Conservation (phyloP, 2,329 filamentous ascomycete species). For the Ascochyta koolunga region DNA sequence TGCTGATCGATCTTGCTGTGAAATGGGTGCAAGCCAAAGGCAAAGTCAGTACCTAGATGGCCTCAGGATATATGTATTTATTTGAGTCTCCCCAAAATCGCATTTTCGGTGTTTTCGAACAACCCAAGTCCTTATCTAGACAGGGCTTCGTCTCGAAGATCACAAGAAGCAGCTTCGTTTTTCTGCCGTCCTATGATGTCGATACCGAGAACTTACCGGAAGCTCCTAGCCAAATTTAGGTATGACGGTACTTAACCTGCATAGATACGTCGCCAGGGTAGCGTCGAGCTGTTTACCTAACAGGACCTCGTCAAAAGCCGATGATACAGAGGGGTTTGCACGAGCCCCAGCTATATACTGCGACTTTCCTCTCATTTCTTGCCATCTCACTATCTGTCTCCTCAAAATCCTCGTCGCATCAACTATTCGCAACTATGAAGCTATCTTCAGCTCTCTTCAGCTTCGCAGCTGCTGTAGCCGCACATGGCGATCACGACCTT, state of each 20-base stretch:
- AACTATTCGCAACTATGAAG: constrained; percentile 33
- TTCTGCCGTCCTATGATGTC: constrained; percentile 11
- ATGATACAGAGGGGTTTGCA: constrained; percentile 29
- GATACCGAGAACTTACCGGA: constrained; percentile 13
- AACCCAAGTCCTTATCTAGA: background rate
- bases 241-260: constrained; percentile 26
- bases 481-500: constrained; percentile 64
- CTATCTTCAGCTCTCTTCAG: constrained; percentile 31
- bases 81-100: background rate
- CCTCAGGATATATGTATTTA: background rate
- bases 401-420: background rate
- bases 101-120: background rate
- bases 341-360: constrained; percentile 30
- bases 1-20: background rate
- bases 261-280: constrained; percentile 33
- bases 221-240: constrained; percentile 30
- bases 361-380: constrained; percentile 13
- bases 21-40: background rate
- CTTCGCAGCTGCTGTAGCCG: constrained; percentile 59
- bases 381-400: background rate
- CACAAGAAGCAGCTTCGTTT: background rate
- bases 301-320: constrained; percentile 34
- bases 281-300: constrained; percentile 45
- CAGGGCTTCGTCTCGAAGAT: background rate
- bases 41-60: constrained; percentile 12